phyloP scores from a whole-genome alignment of 371 early-diverging fungal species.

The Rhizomucor miehei region DNA sequence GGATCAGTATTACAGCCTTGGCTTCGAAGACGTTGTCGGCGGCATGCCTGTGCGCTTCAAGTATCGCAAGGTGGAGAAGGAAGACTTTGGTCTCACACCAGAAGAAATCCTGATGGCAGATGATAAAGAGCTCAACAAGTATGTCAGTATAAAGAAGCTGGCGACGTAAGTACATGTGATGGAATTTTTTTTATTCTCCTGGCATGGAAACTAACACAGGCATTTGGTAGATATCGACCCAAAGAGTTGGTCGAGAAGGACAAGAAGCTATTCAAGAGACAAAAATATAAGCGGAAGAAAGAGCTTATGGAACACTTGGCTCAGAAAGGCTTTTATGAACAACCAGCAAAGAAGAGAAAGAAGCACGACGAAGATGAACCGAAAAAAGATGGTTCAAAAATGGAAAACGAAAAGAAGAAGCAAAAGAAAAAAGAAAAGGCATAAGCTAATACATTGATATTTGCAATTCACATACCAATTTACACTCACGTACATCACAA shows the following conservation, averaged over 20 bases:
- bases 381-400: background rate
- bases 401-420: background rate
- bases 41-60: conserved; percentile 88
- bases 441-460: too few relatives aligned
- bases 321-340: conserved; percentile 1
- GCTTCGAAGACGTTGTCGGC: conserved; percentile 92
- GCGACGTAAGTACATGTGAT: conserved; percentile 70
- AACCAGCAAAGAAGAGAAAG: background rate
- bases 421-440: background rate
- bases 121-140: conserved; percentile 84
- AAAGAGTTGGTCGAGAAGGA: conserved; percentile 2
- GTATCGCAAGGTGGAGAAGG: conserved; percentile 76
- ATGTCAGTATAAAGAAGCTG: conserved; percentile 80
- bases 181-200: background rate
- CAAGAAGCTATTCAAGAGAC: conserved; percentile 4
- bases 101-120: conserved; percentile 89
- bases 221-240: conserved; percentile 13
- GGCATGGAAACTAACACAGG: background rate
- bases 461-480: too few relatives aligned
- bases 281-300: conserved; percentile 1
- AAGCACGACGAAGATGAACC: background rate
- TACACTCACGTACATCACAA: too few relatives aligned
- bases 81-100: conserved; percentile 73
- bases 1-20: conserved; percentile 90
- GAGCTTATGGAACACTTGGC: conserved; percentile 9